Base-by-base conservation (phyloP, 2,329 filamentous ascomycete genomes). In the Aspergillus sp. region DNA sequence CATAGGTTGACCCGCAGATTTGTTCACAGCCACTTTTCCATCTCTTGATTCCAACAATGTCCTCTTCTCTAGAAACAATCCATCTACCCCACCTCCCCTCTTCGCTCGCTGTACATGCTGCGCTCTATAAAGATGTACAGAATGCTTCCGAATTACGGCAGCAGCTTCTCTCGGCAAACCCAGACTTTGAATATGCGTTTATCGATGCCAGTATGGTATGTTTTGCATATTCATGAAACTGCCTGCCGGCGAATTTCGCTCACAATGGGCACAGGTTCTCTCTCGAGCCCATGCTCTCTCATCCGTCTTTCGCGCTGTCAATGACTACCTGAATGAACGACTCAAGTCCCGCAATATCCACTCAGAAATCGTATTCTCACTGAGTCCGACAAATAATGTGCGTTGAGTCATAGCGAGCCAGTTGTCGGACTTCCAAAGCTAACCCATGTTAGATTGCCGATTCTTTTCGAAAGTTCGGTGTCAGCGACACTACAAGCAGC, bases 101-200 rank as follows among this genome's bases (percentile, higher is more conserved):
- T 6, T 79, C 80, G 27, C 81, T 91, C 71, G 81, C 84, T 6
- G 79, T 96, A 30, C 87, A 95, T 73, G 77, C 91, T 50, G 87
- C 86, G 44, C 78, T 96, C 33, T 97, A 95, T 78, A 83, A 80
- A 20, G 79, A 90, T 71, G 85, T 98, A 56, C 73, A 83, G 61
- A 99, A 99, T 73, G 84, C 91, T 11, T 76, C 83, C 1, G 92
- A 89, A 69, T 80, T 99, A 44, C 88, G 92, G 52, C 81, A 88
- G 65, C 93, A 97, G 77, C 85, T 99, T 5, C 81, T 98, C n/a
- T 83, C 86, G 5, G 89, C 90, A 52, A 96, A 98, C 70, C 70
- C 85, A 11, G 87, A 88, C 8, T 98, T 93, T 67, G 92, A 98
- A 75, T 98, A 98, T 80, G 92, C 93, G 34, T 89, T 99, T 64